These are phyloP conservation scores for Ballota nigra DNA, from an alignment of 257 asterid species.

Conservation along the genomic window DNA sequence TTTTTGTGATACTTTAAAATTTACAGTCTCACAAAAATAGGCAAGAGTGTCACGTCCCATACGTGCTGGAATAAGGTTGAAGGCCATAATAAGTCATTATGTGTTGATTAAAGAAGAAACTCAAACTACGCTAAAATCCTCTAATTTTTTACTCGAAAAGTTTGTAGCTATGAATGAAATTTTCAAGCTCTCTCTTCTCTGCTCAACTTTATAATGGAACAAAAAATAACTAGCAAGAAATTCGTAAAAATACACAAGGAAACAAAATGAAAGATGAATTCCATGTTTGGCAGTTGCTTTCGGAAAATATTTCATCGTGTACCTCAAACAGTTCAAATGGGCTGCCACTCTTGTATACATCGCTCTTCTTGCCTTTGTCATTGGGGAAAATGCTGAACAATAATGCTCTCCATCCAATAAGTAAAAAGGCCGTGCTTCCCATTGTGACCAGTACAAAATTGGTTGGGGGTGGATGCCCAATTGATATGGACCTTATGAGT, in stretches of 20 bases:
- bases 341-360: slow-evolving; percentile 71
- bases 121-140: not conserved
- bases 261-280: not conserved
- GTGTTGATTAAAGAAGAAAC: not conserved
- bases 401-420: slow-evolving; percentile 82
- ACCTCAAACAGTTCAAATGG: slow-evolving; percentile 86
- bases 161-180: not conserved
- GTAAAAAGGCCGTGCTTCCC: slow-evolving; percentile 87
- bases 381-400: slow-evolving; percentile 48
- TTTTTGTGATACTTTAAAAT: no score
- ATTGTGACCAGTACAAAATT: slow-evolving; percentile 70
- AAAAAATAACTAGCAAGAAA: not conserved
- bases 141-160: not conserved
- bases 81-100: not conserved
- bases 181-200: not conserved
- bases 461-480: slow-evolving; percentile 69
- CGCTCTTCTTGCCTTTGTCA: slow-evolving; percentile 49
- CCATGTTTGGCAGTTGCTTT: not conserved
- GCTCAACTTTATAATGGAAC: not conserved
- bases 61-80: no score
- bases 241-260: not conserved
- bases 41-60: no score
- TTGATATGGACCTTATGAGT: slow-evolving; percentile 49
- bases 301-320: not conserved
- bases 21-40: no score